Evolutionary conservation across 345 rosid species (phyloP).

Genomic region (Populus alba): DNA sequence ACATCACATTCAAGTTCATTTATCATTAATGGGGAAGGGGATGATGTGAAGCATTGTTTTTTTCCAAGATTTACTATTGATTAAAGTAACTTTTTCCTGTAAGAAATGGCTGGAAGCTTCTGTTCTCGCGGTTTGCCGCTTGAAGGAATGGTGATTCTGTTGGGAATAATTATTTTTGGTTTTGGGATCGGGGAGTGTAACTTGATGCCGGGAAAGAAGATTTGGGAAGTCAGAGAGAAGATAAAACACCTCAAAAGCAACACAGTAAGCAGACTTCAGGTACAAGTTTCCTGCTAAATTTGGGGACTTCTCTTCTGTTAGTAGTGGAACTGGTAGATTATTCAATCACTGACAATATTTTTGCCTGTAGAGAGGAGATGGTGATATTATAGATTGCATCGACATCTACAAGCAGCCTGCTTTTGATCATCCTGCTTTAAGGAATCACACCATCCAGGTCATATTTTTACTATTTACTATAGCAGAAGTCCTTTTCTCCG

Average conservation of each 20-base stretch:
- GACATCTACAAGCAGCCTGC: slow-evolving; percentile 50
- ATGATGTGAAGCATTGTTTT: background rate
- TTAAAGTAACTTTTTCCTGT: background rate
- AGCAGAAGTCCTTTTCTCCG: background rate
- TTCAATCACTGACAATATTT: background rate
- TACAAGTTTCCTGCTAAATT: background rate
- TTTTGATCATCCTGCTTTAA: slow-evolving; percentile 48
- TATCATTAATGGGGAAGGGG: background rate
- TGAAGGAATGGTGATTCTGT: background rate
- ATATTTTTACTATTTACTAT: background rate
- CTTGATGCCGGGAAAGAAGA: background rate
- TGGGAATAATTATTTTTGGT: background rate
- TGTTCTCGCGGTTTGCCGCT: background rate
- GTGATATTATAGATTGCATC: slow-evolving; percentile 49
- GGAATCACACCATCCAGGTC: slow-evolving; percentile 49
- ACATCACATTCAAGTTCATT: background rate
- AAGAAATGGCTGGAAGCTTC: slow-evolving; percentile 1
- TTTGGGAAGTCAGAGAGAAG: background rate
- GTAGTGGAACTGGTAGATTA: background rate
- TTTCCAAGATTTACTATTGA: background rate
- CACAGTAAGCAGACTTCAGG: slow-evolving; percentile 43
- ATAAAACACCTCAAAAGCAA: slow-evolving; percentile 8
- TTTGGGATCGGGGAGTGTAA: slow-evolving; percentile 1
- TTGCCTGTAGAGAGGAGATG: slow-evolving; percentile 48
- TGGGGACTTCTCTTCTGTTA: background rate